Base-by-base conservation (phyloP, 495 filamentous ascomycete genomes). In the Aspergillus asperescens region DNA sequence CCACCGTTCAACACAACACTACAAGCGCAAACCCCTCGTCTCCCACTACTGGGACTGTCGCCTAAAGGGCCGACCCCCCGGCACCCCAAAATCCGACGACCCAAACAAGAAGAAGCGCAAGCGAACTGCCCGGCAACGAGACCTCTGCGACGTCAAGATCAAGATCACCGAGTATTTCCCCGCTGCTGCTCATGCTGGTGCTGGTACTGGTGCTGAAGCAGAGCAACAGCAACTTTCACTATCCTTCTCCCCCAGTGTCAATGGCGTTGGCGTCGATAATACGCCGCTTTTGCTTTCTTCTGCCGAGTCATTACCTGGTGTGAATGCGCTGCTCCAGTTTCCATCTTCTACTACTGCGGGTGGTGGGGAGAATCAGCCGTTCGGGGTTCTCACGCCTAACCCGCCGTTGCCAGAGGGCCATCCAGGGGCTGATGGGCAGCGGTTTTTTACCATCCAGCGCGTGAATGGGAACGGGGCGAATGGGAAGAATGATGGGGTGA, bases 11-110 rank as follows among this genome's bases (percentile, higher is more conserved):
- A 92, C 89, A 3, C 89, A 94, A 62, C 75, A 76, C 48, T 91
- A 91, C 68, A 93, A 95, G 68, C 84, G 84, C 56, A 89, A 87
- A 51, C 84, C 86, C 10, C 87, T 91, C 53, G 78, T 90, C 27
- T 88, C 87, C 7, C 86, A 91, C 65, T 95, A 94, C 68, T 94
- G 87, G 81, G 89, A 94, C 66, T 95, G 90, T 61, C 83, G 90
- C 19, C 77, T 95, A 50, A 94, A 93, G 67, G 89, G 90, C 8
- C 77, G 89, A 7, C 87, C 89, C 5, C 81, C 89, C 0, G 89
- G 89, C 18, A 93, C 88, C 23, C 84, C 87, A 40, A 91, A 91
- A 63, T 89, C 87, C 22, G 78, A 88, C 29, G 87, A 94, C 58
- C 89, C 89, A 0, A 87, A 84, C 58, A 92, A 90, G 70, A 93